Percentiles rank a stretch among this genome's conserved stretches.
Conservation (phyloP, 768 basidiomycete species). For the Tricholoma flavovirens region DNA sequence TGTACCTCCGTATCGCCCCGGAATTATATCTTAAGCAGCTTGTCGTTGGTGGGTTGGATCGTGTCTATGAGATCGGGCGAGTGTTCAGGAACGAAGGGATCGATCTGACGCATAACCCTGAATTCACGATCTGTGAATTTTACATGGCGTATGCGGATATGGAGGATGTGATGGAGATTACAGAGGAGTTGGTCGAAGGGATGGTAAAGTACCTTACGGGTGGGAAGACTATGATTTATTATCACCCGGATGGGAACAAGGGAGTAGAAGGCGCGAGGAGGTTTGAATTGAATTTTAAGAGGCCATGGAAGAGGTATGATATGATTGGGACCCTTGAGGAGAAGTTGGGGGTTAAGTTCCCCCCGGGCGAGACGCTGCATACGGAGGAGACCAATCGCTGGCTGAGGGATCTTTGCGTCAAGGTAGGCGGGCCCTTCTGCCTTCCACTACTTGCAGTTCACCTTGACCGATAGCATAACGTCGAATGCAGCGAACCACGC, state of each 20-base stretch:
- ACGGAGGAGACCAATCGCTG: conserved; percentile 86
- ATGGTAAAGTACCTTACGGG: conserved; percentile 83
- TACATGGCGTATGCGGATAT: conserved; percentile 99
- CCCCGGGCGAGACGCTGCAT: conserved; percentile 85
- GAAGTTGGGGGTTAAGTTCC: conserved; percentile 89
- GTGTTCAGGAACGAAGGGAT: conserved; percentile 99
- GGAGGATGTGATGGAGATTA: conserved; percentile 98
- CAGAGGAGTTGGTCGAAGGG: conserved; percentile 85
- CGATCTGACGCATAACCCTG: conserved; percentile 98
- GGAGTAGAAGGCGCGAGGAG: conserved; percentile 55
- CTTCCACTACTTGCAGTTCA: neutral
- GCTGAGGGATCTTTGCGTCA: conserved; percentile 74
- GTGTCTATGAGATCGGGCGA: conserved; percentile 97
- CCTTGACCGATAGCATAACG: conserved; percentile 56
- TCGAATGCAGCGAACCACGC: conserved; percentile 93
- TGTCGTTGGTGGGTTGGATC: conserved; percentile 93
- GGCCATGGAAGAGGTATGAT: conserved; percentile 97
- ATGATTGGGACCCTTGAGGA: conserved; percentile 97
- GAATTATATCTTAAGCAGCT: conserved; percentile 98
- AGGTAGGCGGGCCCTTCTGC: conserved; percentile 44
- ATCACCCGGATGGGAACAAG: conserved; percentile 93
- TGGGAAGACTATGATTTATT: conserved; percentile 73
- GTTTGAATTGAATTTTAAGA: conserved; percentile 78
- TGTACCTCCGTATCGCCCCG: conserved; percentile 96
- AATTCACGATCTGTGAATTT: conserved; percentile 98